Evolutionary conservation across 208 protist species (phyloP), one percentile per base, ranked within the genome.

Genomic region (Acanthamoeba royreba): DNA sequence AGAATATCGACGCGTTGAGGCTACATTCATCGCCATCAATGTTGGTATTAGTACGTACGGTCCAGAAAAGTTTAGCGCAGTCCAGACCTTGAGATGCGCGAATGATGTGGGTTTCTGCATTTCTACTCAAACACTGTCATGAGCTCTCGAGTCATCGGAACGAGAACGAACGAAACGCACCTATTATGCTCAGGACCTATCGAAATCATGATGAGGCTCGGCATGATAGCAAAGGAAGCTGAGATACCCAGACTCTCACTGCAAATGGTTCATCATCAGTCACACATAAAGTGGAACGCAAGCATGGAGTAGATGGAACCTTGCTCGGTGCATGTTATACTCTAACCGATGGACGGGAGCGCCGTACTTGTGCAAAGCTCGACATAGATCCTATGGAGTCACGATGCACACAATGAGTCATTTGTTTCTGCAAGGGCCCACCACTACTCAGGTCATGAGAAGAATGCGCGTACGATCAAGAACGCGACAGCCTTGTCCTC

Each of bases 41-140:
- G n/a, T n/a, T n/a, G n/a, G n/a, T n/a, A n/a, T 79, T 19, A 19
- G 49, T 25, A 9, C 49, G 49, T 19, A 83, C 83, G 19, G 83
- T 90, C 83, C 83, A 90, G 40, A 72, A 69, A 11, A 90, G 83
- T 38, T 90, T 90, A 31, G 83, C 83, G 40, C 83, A 90, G 49
- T 90, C 43, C 22, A 90, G 83, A n/a, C 83, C 38, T 17, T 90
- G 83, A 1, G 22, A 5, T 52, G 83, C 19, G 2, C 83, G 28
- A 2, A 90, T 38, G 52, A 90, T 69, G 25, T 90, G 83, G 22
- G 83, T 90, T 43, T 90, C 83, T 22, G 83, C n/a, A 8, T 40
- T 31, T 9, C 66, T 77, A 15, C 66, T 43, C 35, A 15, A 9
- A 22, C n/a, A 22, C n/a, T 9, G 8, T 9, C 66, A 22, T 43